These are phyloP conservation scores for Hymenoscyphus fraxineus DNA, from an alignment of 2,329 filamentous ascomycete species.

Conservation along the genomic window DNA sequence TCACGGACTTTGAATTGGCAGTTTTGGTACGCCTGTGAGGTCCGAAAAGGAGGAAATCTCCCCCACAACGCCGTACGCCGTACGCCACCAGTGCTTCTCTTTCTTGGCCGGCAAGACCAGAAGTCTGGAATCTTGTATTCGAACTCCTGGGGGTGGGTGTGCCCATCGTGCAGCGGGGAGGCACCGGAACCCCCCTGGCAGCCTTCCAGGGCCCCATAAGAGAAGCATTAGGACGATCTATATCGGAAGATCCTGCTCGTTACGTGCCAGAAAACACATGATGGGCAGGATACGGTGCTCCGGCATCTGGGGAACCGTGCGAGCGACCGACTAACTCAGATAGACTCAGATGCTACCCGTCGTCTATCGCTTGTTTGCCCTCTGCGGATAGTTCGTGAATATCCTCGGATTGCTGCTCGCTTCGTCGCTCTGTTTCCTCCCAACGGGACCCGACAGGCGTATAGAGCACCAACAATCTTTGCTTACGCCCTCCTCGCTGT, in stretches of 20 bases:
- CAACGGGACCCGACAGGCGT: background rate
- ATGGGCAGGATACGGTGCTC: background rate
- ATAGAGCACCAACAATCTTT: background rate
- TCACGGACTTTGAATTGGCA: background rate
- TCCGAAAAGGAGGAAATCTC: background rate
- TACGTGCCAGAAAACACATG: conserved; percentile 1
- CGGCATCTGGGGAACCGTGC: background rate
- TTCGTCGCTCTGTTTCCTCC: background rate
- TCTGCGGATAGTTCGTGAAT: background rate
- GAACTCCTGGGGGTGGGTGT: background rate
- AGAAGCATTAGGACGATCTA: background rate
- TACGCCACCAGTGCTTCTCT: background rate
- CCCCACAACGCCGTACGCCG: background rate
- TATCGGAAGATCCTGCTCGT: background rate
- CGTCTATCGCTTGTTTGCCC: background rate
- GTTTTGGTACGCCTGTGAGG: background rate
- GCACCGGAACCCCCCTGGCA: conserved; percentile 5
- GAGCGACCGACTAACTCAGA: background rate
- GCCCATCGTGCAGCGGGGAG: conserved; percentile 8
- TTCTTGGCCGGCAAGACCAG: background rate
- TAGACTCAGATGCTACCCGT: background rate
- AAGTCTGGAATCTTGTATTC: background rate
- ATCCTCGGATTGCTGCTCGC: background rate
- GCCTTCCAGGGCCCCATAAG: conserved; percentile 2
- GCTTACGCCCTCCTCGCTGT: background rate